phyloP scores from a whole-genome alignment of 257 asterid genomes.

The Lithospermum erythrorhizon region DNA sequence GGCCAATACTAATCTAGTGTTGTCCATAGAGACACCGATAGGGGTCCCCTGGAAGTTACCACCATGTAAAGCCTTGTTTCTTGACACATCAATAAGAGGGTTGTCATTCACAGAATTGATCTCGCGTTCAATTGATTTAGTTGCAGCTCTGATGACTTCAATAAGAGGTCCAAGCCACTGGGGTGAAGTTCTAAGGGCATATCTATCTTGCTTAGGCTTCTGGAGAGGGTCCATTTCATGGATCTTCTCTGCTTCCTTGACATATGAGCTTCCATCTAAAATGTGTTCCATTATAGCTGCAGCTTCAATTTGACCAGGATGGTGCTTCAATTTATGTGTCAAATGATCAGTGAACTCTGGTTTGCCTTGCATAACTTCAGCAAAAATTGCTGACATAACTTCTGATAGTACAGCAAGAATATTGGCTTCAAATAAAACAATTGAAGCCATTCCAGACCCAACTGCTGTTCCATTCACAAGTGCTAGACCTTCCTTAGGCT shows the following conservation, averaged over 20 bases:
- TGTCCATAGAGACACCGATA: constrained; percentile 48
- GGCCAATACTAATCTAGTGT: constrained; percentile 30
- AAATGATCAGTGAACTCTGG: constrained; percentile 47
- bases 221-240: constrained; percentile 44
- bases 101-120: constrained; percentile 50
- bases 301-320: constrained; percentile 52
- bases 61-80: constrained; percentile 49
- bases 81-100: constrained; percentile 44
- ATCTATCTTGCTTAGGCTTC: constrained; percentile 45
- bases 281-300: constrained; percentile 57
- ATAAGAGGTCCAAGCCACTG: constrained; percentile 53
- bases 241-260: constrained; percentile 32
- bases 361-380: constrained; percentile 51
- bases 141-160: constrained; percentile 39
- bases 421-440: constrained; percentile 41
- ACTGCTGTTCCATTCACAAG: constrained; percentile 53
- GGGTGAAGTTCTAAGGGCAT: constrained; percentile 46
- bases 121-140: constrained; percentile 44
- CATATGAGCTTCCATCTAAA: constrained; percentile 37
- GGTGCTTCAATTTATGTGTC: constrained; percentile 47
- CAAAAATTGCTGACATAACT: constrained; percentile 42
- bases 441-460: constrained; percentile 46
- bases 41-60: constrained; percentile 59
- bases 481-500: constrained; percentile 52
- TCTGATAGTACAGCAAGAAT: constrained; percentile 27